Conservation (phyloP, 83 land plant genomes). For the Picea engelmannii region DNA sequence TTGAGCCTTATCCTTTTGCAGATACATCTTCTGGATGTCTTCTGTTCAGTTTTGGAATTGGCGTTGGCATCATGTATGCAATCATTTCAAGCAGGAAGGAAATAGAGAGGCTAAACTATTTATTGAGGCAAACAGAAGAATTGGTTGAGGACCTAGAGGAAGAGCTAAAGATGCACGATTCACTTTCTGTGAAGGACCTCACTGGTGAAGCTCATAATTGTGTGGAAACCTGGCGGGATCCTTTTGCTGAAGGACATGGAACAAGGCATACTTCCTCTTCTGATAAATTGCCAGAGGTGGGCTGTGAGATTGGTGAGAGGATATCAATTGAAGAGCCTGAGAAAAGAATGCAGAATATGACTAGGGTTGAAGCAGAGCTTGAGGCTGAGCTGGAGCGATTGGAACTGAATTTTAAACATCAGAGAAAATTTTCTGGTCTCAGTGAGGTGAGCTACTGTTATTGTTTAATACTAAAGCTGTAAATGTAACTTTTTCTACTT, state of each 20-base stretch:
- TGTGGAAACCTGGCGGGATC: slow-evolving; percentile 7
- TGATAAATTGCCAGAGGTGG: slow-evolving; percentile 9
- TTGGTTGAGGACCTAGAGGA: slow-evolving; percentile 81
- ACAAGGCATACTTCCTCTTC: not conserved
- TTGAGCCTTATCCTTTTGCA: slow-evolving; percentile 10
- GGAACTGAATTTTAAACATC: slow-evolving; percentile 57
- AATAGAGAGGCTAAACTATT: slow-evolving; percentile 57
- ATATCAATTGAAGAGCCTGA: not conserved
- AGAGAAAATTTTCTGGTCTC: slow-evolving; percentile 26
- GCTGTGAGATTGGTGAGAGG: slow-evolving; percentile 4
- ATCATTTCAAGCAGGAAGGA: slow-evolving; percentile 47
- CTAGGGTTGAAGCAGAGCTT: slow-evolving; percentile 89
- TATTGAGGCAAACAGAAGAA: slow-evolving; percentile 67
- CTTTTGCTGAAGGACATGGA: slow-evolving; percentile 7
- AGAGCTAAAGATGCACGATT: slow-evolving; percentile 70
- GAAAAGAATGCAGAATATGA: slow-evolving; percentile 42
- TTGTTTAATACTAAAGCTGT: not conserved
- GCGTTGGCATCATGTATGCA: slow-evolving; percentile 68
- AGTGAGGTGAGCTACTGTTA: slow-evolving; percentile 30
- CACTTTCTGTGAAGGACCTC: slow-evolving; percentile 55
- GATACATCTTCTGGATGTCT: slow-evolving; percentile 34
- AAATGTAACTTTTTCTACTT: not conserved
- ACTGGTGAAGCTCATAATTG: slow-evolving; percentile 25
- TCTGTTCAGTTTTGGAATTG: slow-evolving; percentile 71
- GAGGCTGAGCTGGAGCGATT: slow-evolving; percentile 91